Evolutionary conservation across 768 basidiomycete genomes (phyloP), one percentile per base, ranked within the genome.

Genomic region (Pulveroboletus sp.): DNA sequence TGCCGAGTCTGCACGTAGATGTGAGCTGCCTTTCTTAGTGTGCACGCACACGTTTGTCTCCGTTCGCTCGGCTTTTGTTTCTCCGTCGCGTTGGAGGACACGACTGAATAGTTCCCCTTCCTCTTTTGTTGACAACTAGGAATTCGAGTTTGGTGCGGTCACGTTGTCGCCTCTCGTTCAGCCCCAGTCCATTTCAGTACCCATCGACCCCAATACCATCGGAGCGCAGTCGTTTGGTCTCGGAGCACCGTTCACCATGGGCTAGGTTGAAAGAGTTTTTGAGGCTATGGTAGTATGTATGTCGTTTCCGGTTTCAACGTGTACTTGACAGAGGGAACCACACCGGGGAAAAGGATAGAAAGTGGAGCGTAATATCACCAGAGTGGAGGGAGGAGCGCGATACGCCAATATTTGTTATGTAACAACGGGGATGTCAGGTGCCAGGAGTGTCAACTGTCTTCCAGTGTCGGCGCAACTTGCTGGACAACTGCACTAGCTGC

Each of bases 1-100:
- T 92, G 39, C 90, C 90, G 9, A 92, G 90, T 67, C 84, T 82
- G 73, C 90, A 93, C 68, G 89, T 83, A 47, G 81, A 83, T 63
- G 81, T 83, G 69, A 66, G 81, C 76, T 26, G 46, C 59, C 37
- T 9, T 21, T 10, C 67, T 55, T 57, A 8, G 6, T 28, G 27
- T 28, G 27, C 8, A 21, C 21, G 27, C 27, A 5, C 8, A 5
- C 6, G 27, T 55, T 61, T 56, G 9, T 13, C 26, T 24, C 10
- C 26, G 11, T 43, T 27, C 15, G 3, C 15, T 28, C 26, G 17
- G 8, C n/a, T 2, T 46, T 47, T 8, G n/a, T 30, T 30, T 30
- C 11, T 21, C 17, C 1, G 5, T 21, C 18, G 3, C 6, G 15
- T 32, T 10, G 18, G 26, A 13, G 46, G 54, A 18, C 18, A 6